Conservation (phyloP, 805 yeast genomes). For the Ogataea glucozyma region DNA sequence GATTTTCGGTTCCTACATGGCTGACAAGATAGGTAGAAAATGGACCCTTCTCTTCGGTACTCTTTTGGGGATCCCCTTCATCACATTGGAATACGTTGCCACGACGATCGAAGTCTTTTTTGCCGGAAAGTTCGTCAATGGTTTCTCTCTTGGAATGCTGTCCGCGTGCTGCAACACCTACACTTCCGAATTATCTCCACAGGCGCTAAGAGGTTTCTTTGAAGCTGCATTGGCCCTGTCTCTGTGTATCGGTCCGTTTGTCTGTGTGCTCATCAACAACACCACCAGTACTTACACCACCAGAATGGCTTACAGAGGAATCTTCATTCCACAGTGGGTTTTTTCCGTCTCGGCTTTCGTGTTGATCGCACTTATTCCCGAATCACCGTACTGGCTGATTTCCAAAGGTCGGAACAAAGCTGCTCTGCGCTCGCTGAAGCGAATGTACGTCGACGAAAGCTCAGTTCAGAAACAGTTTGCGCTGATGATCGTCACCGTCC, state of each 20-base stretch:
- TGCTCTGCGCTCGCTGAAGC: slow-evolving; percentile 41
- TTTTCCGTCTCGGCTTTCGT: slow-evolving; percentile 14
- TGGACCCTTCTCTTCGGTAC: slow-evolving; percentile 35
- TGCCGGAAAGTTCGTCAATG: slow-evolving; percentile 44
- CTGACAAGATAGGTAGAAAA: slow-evolving; percentile 41
- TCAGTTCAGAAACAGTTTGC: slow-evolving; percentile 38
- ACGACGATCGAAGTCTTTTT: slow-evolving; percentile 38
- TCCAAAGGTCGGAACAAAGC: slow-evolving; percentile 42
- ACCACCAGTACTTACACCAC: slow-evolving; percentile 13
- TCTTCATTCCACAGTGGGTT: slow-evolving; percentile 25
- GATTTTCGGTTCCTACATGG: slow-evolving; percentile 35
- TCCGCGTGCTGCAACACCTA: slow-evolving; percentile 42
- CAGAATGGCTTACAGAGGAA: slow-evolving; percentile 23
- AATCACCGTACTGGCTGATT: slow-evolving; percentile 28
- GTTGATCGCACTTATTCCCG: slow-evolving; percentile 18
- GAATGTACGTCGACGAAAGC: slow-evolving; percentile 24
- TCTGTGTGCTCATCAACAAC: slow-evolving; percentile 14
- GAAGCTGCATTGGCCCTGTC: slow-evolving; percentile 43
- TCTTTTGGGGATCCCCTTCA: slow-evolving; percentile 35
- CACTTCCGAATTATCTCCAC: slow-evolving; percentile 51
- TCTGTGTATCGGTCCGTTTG: slow-evolving; percentile 27
- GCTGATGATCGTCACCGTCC: slow-evolving; percentile 35
- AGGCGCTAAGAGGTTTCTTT: slow-evolving; percentile 46
- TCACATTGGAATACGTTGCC: slow-evolving; percentile 44
- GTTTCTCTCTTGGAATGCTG: slow-evolving; percentile 46